Percentiles rank a stretch among this genome's conserved stretches.
phyloP scores from a whole-genome alignment of 2,329 filamentous ascomycete genomes.

The Phialocephala subalpina region DNA sequence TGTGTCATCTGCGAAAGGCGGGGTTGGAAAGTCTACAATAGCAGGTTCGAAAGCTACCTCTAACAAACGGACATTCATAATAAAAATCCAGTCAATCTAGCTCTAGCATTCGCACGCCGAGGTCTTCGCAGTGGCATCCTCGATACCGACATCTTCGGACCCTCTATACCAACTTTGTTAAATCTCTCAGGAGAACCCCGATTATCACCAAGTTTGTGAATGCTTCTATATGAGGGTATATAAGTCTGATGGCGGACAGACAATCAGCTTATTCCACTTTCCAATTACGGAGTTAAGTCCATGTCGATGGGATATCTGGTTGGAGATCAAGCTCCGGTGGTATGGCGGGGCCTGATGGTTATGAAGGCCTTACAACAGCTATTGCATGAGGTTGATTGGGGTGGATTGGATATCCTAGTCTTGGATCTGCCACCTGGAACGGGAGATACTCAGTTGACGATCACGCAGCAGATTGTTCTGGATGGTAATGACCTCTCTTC shows the following conservation, averaged over 20 bases:
- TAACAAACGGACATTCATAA: constrained; percentile 4
- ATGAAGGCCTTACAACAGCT: constrained; percentile 97
- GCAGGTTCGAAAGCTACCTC: constrained; percentile 63
- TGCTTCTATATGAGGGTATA: constrained; percentile 10
- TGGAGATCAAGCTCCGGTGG: constrained; percentile 80
- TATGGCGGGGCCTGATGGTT: constrained; percentile 97
- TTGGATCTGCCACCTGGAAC: constrained; percentile 94
- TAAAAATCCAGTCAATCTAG: constrained; percentile 72
- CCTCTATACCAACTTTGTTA: constrained; percentile 90
- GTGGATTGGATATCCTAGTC: constrained; percentile 84
- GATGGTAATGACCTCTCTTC: constrained; percentile 65
- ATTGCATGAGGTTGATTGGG: constrained; percentile 95
- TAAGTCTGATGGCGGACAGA: constrained; percentile 54
- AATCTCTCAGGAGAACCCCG: constrained; percentile 82
- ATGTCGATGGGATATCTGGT: constrained; percentile 99
- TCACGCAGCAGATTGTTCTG: constrained; percentile 91
- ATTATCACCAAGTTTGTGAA: constrained; percentile 71
- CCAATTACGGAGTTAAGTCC: constrained; percentile 94
- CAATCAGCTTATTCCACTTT: constrained; percentile 85
- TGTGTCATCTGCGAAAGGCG: constrained; percentile 96
- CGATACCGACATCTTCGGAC: constrained; percentile 96
- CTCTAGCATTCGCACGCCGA: constrained; percentile 82
- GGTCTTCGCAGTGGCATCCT: constrained; percentile 87
- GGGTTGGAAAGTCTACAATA: constrained; percentile 97
- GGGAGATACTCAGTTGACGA: constrained; percentile 95